phyloP scores from a whole-genome alignment of 345 rosid species.

The Luvunga scandens region DNA sequence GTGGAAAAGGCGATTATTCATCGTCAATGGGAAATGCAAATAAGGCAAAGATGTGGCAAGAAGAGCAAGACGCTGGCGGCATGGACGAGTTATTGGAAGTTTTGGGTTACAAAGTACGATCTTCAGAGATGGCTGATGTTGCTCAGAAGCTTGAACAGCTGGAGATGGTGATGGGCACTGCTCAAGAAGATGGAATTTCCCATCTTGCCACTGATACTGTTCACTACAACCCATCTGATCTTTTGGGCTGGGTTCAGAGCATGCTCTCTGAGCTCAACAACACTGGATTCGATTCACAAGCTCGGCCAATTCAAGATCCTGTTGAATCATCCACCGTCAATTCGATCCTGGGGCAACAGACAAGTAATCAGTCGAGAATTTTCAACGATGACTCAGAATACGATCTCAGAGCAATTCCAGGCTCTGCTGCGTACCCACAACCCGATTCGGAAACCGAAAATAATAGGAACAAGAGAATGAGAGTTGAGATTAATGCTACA shows the following conservation, averaged over 20 bases:
- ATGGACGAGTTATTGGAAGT: conserved; percentile 83
- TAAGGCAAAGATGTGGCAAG: conserved; percentile 45
- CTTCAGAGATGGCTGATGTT: conserved; percentile 87
- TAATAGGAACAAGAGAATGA: conserved; percentile 45
- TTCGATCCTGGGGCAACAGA: conserved; percentile 11
- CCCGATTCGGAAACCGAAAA: conserved; percentile 20
- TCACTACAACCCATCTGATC: conserved; percentile 81
- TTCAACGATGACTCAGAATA: conserved; percentile 54
- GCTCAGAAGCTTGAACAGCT: conserved; percentile 87
- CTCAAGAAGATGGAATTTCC: conserved; percentile 63
- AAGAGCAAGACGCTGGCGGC: conserved; percentile 59
- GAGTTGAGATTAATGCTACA: not conserved
- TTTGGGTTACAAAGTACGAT: conserved; percentile 74
- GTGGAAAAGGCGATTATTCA: conserved; percentile 26
- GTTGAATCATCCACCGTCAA: conserved; percentile 28
- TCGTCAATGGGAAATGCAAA: conserved; percentile 36
- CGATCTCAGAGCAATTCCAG: conserved; percentile 80
- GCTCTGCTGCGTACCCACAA: conserved; percentile 53
- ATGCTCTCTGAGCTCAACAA: conserved; percentile 63
- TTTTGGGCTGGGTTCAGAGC: conserved; percentile 64
- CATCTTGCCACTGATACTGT: conserved; percentile 54
- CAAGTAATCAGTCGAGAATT: conserved; percentile 10
- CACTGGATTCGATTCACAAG: conserved; percentile 16
- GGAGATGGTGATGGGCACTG: conserved; percentile 68
- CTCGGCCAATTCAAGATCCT: conserved; percentile 21